Evolutionary conservation across 2,329 filamentous ascomycete genomes (phyloP), one percentile per base, ranked within the genome.

Genomic region (Alternaria triticimaculans): DNA sequence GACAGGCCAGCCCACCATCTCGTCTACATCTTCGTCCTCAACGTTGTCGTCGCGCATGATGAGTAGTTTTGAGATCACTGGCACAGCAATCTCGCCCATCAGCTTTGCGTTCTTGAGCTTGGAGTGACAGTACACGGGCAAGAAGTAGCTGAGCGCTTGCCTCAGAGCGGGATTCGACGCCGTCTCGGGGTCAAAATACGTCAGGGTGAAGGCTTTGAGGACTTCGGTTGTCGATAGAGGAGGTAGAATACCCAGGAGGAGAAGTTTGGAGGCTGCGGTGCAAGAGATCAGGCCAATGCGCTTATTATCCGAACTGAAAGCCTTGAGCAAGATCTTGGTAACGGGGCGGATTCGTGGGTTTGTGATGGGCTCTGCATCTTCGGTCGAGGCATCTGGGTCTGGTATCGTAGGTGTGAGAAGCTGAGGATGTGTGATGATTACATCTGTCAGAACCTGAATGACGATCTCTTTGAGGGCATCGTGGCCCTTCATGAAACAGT

Each of bases 401-500:
- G 67, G 55, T 15, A 64, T 80, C 72, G 63, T 85, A 82, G 88
- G 86, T 5, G 93, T 84, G 15, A 97, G 87, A 63, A 97, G 87
- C 0, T 92, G 88, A 14, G 93, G 94, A 76, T 98, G 93, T 1
- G 94, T 92, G 57, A 94, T 94, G 53, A 98, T 85, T 70, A 98
- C 95, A 79, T 99, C 96, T 10, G 93, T 94, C 30, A 99, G 87
- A 66, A 97, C 96, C 68, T 98, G 93, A 30, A 98, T 83, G 0
- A 94, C 92, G 9, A 94, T 97, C 55, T 95, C 92, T 79, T 98
- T 95, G 43, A 99, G 85, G 0, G 91, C 89, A 10, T 96, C 90
- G 75, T 97, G 94, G 2, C 96, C 96, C 82, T 97, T 97, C 80
- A 85, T 92, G 82, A 96, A 97, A 84, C 97, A 97, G 78, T 97